These are phyloP conservation scores for Lepidium campestre DNA, from an alignment of 441 rosid genomes.

Conservation along the genomic window DNA sequence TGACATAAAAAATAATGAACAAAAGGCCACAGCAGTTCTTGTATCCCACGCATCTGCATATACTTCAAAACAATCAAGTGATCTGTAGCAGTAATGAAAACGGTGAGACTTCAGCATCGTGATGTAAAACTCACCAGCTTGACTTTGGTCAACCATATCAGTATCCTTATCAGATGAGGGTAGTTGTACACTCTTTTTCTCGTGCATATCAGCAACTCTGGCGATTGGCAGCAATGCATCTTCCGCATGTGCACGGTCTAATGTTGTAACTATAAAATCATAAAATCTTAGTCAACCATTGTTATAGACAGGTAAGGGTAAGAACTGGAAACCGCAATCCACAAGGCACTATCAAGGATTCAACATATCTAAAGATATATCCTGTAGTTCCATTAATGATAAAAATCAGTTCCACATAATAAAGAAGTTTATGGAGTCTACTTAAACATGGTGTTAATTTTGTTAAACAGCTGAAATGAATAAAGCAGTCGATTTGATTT, in stretches of 20 bases:
- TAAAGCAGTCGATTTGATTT: neutral
- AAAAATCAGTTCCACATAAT: neutral
- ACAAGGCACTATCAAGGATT: neutral
- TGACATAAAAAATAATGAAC: slow-evolving; percentile 3
- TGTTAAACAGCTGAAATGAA: neutral
- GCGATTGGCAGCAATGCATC: slow-evolving; percentile 75
- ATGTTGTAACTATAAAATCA: slow-evolving; percentile 59
- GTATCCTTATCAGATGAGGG: slow-evolving; percentile 35
- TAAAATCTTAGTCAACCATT: slow-evolving; percentile 29
- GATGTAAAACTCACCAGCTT: slow-evolving; percentile 44
- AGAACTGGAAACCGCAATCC: neutral
- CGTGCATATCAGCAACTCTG: slow-evolving; percentile 42
- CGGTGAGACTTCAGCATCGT: neutral
- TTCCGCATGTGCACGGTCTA: slow-evolving; percentile 86
- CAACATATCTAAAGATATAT: neutral
- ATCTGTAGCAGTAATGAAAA: neutral
- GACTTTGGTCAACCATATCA: slow-evolving; percentile 38
- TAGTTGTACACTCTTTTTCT: slow-evolving; percentile 33
- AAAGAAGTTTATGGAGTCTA: neutral
- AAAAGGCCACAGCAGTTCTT: neutral
- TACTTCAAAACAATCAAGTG: neutral
- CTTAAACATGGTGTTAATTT: neutral
- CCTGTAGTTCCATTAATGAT: neutral
- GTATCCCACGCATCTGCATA: neutral
- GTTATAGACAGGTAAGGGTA: neutral